A percentile compares a stretch with the other conserved stretches of the same genome.
Conservation (phyloP, 2,329 filamentous ascomycete species). For the Epichloe brachyelytri region DNA sequence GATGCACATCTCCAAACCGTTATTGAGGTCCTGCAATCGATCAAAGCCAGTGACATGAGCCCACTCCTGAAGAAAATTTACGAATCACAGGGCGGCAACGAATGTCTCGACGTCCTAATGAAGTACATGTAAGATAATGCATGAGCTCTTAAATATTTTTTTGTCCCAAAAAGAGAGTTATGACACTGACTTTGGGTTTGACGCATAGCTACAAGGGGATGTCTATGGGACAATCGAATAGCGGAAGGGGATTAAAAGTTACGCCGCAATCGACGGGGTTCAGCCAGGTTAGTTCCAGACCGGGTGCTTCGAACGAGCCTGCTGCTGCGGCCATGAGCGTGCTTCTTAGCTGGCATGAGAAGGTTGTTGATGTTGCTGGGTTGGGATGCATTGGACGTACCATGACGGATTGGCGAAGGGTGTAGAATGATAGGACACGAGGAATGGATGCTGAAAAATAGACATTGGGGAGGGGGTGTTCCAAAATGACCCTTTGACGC, state of each 20-base stretch:
- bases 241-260: constrained; percentile 19
- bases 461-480: too few relatives aligned
- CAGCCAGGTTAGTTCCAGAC: constrained; percentile 57
- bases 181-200: not conserved
- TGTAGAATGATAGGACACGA: constrained; percentile 11
- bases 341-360: constrained; percentile 95
- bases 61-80: constrained; percentile 76
- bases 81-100: constrained; percentile 62
- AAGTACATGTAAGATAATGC: constrained; percentile 68
- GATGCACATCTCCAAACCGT: constrained; percentile 80
- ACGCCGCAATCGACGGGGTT: constrained; percentile 74
- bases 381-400: constrained; percentile 82
- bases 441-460: not conserved
- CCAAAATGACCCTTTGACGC: not conserved
- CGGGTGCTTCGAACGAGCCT: constrained; percentile 45
- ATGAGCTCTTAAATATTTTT: not conserved
- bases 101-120: constrained; percentile 86
- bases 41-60: constrained; percentile 92
- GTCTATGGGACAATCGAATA: constrained; percentile 35
- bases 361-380: constrained; percentile 87
- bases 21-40: constrained; percentile 86
- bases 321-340: constrained; percentile 91
- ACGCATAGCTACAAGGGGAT: constrained; percentile 74
- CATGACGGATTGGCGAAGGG: constrained; percentile 92
- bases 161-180: not conserved